Conservation (phyloP, 2,329 filamentous ascomycete species). For the Pseudocercospora fijiensis region DNA sequence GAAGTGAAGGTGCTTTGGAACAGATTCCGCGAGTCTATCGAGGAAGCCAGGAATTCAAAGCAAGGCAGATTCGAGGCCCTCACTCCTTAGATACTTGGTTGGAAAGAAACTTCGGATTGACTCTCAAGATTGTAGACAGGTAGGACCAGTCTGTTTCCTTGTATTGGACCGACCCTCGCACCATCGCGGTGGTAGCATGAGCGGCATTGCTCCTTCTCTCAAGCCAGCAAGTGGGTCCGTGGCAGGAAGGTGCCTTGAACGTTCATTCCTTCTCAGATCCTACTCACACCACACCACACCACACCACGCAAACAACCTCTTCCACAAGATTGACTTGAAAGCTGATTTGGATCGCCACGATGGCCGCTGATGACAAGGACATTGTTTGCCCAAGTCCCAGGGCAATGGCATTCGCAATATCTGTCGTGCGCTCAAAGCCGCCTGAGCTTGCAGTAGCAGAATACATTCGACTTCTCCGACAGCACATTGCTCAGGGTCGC, state of each 20-base stretch:
- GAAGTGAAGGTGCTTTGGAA: conserved; percentile 62
- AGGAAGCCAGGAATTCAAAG: conserved; percentile 56
- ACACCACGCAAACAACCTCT: background rate
- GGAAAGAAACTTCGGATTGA: background rate
- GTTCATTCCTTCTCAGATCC: background rate
- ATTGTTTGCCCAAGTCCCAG: background rate
- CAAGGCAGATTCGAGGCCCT: conserved; percentile 29
- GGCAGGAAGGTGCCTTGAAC: background rate
- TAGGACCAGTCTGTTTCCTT: background rate
- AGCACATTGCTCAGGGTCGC: conserved; percentile 35
- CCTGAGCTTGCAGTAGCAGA: conserved; percentile 37
- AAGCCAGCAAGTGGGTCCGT: background rate
- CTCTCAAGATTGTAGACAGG: background rate
- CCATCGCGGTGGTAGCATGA: background rate
- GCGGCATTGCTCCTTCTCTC: background rate
- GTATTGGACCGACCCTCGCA: background rate
- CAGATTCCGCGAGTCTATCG: conserved; percentile 64
- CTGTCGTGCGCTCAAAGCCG: conserved; percentile 43
- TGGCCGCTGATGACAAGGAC: background rate
- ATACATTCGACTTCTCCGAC: conserved; percentile 37
- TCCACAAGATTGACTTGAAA: background rate
- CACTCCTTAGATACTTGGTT: conserved; percentile 7
- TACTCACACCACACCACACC: background rate
- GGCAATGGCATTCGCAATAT: conserved; percentile 30
- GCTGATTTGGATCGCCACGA: background rate